Evolutionary conservation across 306 rosid species (phyloP), one percentile per base, ranked within the genome.

Genomic region (Lupinus albus): DNA sequence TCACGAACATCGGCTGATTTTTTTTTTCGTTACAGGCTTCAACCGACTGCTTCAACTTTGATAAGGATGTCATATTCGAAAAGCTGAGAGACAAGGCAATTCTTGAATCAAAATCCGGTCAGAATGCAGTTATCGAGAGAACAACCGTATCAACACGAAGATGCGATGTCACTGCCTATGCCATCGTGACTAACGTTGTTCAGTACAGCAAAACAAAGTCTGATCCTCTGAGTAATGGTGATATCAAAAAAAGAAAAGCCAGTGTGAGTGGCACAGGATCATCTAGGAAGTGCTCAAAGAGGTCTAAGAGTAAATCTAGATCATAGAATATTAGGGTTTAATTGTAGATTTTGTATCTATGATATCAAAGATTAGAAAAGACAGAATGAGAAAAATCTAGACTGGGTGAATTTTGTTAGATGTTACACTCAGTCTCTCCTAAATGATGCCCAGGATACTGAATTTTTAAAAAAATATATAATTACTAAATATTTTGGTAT

Each of bases 351-450:
- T 62, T 84, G 83, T 86, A 84, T 49, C 73, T 79, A 79, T 73
- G 54, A 50, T 11, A 41, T 41, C 35, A 21, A 59, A 8, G 36
- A 38, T 70, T 81, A 74, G 77, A 71, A 75, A 71, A 17, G 78
- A 70, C 64, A 39, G 39, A 45, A 54, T 18, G 67, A 11, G 3
- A 69, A 45, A 45, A 51, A 48, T 65, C 47, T 60, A 62, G 85
- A 81, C 91, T 81, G 92, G 58, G 96, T 92, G 98, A 83, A 83
- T 93, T 93, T 93, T 93, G 96, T 76, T 89, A 89, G 96, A 75
- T 81, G 45, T 58, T 81, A 38, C 95, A 82, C 91, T 82, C 91
- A 18, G 87, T 80, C 53, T 74, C 38, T 35, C 39, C 53, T 68
- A 68, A 63, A 62, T 64, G 77, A 71, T 64, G 67, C 49, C 61